These are phyloP conservation scores for Fusarium sp. DNA, from an alignment of 2,329 filamentous ascomycete species.

Conservation along the genomic window DNA sequence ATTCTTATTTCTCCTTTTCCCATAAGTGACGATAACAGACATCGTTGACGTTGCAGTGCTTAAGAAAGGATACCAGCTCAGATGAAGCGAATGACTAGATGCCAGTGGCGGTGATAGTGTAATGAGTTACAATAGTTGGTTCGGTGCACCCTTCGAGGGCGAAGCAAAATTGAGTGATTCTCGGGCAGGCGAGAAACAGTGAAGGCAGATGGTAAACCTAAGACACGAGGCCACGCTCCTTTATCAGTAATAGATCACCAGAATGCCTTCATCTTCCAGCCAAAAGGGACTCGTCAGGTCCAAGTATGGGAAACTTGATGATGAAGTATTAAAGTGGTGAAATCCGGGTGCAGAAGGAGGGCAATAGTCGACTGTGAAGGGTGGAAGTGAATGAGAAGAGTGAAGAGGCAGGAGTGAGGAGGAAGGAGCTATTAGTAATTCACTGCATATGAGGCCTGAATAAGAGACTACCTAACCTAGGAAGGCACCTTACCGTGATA, in stretches of 20 bases:
- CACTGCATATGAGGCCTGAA: not conserved
- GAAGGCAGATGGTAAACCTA: not conserved
- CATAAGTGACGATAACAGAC: constrained; percentile 46
- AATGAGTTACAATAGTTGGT: constrained; percentile 1
- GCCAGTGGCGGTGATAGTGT: not conserved
- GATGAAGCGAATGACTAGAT: not conserved
- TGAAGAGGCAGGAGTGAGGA: not conserved
- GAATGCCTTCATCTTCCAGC: constrained; percentile 9
- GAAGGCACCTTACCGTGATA: not conserved
- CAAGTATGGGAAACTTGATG: constrained; percentile 4
- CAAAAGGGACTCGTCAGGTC: constrained; percentile 16
- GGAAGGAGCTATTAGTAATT: not conserved
- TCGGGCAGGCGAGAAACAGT: not conserved
- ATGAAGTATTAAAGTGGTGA: not conserved
- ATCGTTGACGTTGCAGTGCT: constrained; percentile 34
- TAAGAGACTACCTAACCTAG: not conserved
- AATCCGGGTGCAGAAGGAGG: not conserved
- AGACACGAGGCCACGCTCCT: not conserved
- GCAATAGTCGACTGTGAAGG: not conserved
- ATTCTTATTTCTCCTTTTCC: constrained; percentile 50
- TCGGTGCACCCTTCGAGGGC: constrained; percentile 1
- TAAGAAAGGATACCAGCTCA: not conserved
- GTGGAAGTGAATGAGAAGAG: not conserved
- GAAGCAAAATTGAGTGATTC: constrained; percentile 15
- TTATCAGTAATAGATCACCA: constrained; percentile 6